Percentiles rank a stretch among this genome's conserved stretches.
These are phyloP conservation scores for Ceratocystis variospora DNA, from an alignment of 2,329 filamentous ascomycete species.

Conservation along the genomic window DNA sequence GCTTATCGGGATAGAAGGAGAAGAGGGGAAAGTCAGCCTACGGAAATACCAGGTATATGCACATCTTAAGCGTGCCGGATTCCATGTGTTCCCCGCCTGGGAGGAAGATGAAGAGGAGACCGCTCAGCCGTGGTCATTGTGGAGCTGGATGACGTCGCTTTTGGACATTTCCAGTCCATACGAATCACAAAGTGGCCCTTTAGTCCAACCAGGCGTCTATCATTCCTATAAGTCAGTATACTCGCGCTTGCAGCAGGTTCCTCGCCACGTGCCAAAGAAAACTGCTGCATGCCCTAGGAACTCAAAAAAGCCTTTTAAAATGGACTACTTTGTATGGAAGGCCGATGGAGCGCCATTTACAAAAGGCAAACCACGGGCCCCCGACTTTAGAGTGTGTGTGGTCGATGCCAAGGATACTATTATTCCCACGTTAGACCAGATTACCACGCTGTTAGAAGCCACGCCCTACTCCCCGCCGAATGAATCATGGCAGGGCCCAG, in stretches of 20 bases:
- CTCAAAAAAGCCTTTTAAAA: slow-evolving; percentile 44
- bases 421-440: slow-evolving; percentile 59
- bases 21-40: slow-evolving; percentile 47
- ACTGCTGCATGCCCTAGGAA: slow-evolving; percentile 20
- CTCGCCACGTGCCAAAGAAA: slow-evolving; percentile 46
- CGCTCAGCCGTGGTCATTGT: slow-evolving; percentile 26
- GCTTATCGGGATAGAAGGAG: slow-evolving; percentile 57
- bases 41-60: slow-evolving; percentile 83
- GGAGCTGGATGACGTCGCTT: slow-evolving; percentile 42
- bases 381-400: slow-evolving; percentile 76
- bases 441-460: slow-evolving; percentile 57
- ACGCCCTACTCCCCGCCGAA: slow-evolving; percentile 39
- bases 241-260: slow-evolving; percentile 58
- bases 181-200: slow-evolving; percentile 33
- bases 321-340: slow-evolving; percentile 77
- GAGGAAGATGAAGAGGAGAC: slow-evolving; percentile 21
- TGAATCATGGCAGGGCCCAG: slow-evolving; percentile 29
- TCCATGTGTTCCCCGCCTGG: slow-evolving; percentile 61
- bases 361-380: slow-evolving; percentile 62
- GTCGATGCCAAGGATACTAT: slow-evolving; percentile 58
- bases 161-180: slow-evolving; percentile 25
- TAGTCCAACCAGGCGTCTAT: slow-evolving; percentile 50
- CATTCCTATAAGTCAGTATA: slow-evolving; percentile 60
- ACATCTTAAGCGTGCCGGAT: slow-evolving; percentile 69
- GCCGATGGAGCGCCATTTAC: slow-evolving; percentile 46